Base-by-base conservation (phyloP, 176 grass and related monocot species). In the Zoysia pacifica region DNA sequence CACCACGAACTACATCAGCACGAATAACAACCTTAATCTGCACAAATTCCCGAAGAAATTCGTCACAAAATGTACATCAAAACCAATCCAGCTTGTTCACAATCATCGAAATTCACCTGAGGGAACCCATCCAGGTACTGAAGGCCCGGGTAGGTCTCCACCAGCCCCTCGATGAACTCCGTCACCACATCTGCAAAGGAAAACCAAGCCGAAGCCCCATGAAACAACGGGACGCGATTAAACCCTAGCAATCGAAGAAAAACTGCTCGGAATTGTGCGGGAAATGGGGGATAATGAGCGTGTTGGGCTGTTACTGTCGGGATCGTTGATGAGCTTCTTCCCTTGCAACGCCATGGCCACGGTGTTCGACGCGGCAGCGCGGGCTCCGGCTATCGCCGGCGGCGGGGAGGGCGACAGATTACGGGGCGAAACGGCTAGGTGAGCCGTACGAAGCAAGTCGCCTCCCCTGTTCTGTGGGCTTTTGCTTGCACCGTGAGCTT, bases 1-100 rank as follows among this genome's bases (percentile, higher is more conserved):
- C 55, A 18, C 81, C 82, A 11, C 75, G 54, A 38, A 69, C 69
- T 2, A 95, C 93, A 91, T 99, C 96, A 74, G 96, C 96, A 70
- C 96, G 92, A 82, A 99, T 72, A 88, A 99, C 96, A 50, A 99
- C 93, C 82, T 95, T 99, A 91, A 93, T 93, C 96, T 99, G 96
- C 86, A 78, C 74, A 86, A 65, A 89, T 59, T 88, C 61, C 3
- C 2, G 11, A 40, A 39, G 5, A 47, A 60, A 15, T 75, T 67
- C 11, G 19, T 76, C 62, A 78, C 39, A 28, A 64, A 72, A 66
- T 41, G 65, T 1, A 49, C 51, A 11, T n/a, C 16, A 15, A 65
- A 67, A 85, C 70, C 62, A 44, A 15, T 69, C 65, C 48, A 53
- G 86, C 58, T 40, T 20, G 45, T 80, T 72, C 51, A 28, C 43